Evolutionary conservation across 352 stramenopile species (phyloP).

Genomic region (Pythium angustatum): DNA sequence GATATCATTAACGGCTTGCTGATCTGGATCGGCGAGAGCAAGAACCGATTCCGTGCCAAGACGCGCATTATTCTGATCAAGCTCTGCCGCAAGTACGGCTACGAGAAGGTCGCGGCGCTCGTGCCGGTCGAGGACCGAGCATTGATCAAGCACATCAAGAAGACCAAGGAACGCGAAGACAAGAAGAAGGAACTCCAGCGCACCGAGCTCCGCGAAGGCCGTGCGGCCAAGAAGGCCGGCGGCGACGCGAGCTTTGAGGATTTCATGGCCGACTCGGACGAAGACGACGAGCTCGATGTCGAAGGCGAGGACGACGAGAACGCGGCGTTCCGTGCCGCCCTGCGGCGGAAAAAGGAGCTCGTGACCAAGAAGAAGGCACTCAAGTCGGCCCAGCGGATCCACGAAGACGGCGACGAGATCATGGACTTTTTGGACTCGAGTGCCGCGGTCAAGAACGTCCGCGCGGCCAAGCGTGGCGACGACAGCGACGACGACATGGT

Average conservation of each 20-base stretch:
- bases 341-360: constrained; percentile 80
- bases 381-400: constrained; percentile 42
- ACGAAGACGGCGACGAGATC: constrained; percentile 87
- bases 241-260: constrained; percentile 55
- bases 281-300: constrained; percentile 77
- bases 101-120: constrained; percentile 88
- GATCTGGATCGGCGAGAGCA: constrained; percentile 93
- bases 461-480: constrained; percentile 49
- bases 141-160: constrained; percentile 96
- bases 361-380: constrained; percentile 65
- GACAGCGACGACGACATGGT: constrained; percentile 73
- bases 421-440: constrained; percentile 93
- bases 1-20: constrained; percentile 92
- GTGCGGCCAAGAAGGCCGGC: constrained; percentile 22
- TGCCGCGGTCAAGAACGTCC: constrained; percentile 89
- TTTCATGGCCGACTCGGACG: constrained; percentile 82
- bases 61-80: constrained; percentile 97
- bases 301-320: constrained; percentile 70
- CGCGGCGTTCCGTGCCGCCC: constrained; percentile 74
- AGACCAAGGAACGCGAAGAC: constrained; percentile 91
- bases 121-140: constrained; percentile 89
- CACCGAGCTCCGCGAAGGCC: constrained; percentile 51
- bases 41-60: constrained; percentile 95
- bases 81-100: constrained; percentile 93
- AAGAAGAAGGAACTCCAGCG: constrained; percentile 66